These are phyloP conservation scores for Paradendryphiella salina DNA, from an alignment of 2,329 filamentous ascomycete species.

Conservation along the genomic window DNA sequence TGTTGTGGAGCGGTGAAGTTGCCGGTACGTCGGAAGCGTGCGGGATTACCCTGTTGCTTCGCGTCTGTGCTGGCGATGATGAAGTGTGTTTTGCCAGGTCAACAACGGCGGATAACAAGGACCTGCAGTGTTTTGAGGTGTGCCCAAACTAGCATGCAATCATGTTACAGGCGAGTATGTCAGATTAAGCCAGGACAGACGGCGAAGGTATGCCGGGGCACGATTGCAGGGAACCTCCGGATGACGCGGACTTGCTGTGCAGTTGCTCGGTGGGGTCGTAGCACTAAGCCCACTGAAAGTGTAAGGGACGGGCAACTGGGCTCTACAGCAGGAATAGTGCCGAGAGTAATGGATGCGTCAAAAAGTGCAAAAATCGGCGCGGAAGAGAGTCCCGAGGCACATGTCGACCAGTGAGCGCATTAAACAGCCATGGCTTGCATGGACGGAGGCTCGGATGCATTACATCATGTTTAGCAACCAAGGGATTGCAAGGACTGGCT, in stretches of 20 bases:
- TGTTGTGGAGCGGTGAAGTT: constrained; percentile 36
- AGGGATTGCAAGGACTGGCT: constrained; percentile 16
- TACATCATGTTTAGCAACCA: constrained; percentile 33
- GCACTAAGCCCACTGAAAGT: background rate
- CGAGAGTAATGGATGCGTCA: constrained; percentile 4
- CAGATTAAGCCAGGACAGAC: constrained; percentile 25
- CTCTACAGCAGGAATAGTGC: background rate
- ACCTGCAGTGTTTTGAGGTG: constrained; percentile 36
- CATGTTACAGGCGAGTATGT: constrained; percentile 20
- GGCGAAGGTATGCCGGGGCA: constrained; percentile 20
- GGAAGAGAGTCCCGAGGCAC: constrained; percentile 15
- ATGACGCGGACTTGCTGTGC: constrained; percentile 34
- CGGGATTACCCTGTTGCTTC: constrained; percentile 38
- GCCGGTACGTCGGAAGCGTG: constrained; percentile 36
- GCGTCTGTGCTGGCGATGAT: constrained; percentile 33
- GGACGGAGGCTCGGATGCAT: constrained; percentile 26
- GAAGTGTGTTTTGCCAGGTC: constrained; percentile 28
- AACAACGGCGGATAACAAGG: constrained; percentile 31
- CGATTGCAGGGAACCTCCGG: constrained; percentile 29
- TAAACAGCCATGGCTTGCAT: constrained; percentile 4
- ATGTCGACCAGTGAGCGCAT: background rate
- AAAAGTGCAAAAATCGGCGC: constrained; percentile 8
- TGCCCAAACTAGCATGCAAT: constrained; percentile 22
- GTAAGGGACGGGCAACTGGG: background rate
- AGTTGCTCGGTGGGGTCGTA: constrained; percentile 26